Evolutionary conservation across 208 protist species (phyloP).

Genomic region (Trypanosoma theileri): DNA sequence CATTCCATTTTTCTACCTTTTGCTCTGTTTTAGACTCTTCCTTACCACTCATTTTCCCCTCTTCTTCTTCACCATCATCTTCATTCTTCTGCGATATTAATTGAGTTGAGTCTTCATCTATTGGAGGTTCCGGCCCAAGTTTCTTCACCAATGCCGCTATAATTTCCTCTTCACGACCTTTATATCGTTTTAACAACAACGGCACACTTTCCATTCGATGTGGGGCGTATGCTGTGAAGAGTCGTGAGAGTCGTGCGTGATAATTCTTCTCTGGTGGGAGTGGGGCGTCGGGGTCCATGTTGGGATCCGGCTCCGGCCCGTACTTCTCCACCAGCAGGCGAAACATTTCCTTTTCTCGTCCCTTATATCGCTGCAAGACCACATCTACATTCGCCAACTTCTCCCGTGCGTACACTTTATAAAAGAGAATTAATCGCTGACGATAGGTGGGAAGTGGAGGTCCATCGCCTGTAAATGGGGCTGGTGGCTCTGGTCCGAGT

Average conservation of each 20-base stretch:
- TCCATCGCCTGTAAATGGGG: neutral
- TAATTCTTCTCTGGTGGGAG: constrained; percentile 13
- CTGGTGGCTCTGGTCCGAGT: constrained; percentile 33
- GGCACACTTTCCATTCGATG: constrained; percentile 15
- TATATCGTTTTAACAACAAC: constrained; percentile 11
- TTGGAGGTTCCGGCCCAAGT: constrained; percentile 29
- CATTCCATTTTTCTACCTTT: neutral
- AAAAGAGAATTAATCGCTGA: constrained; percentile 30
- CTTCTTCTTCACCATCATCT: neutral
- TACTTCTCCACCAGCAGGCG: constrained; percentile 30
- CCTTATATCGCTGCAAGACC: constrained; percentile 18
- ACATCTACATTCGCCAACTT: constrained; percentile 24
- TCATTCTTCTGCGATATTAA: neutral
- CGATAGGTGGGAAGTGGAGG: constrained; percentile 3
- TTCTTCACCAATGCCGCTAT: constrained; percentile 19
- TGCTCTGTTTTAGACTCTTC: neutral
- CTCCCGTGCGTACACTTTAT: constrained; percentile 28
- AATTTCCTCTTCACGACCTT: constrained; percentile 24
- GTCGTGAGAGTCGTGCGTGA: constrained; percentile 14
- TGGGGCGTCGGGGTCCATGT: constrained; percentile 12
- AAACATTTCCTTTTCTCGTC: constrained; percentile 29
- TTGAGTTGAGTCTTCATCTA: neutral
- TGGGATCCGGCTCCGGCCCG: constrained; percentile 28
- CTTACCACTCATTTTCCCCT: neutral
- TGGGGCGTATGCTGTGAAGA: constrained; percentile 18